Evolutionary conservation across 495 filamentous ascomycete genomes (phyloP).

Genomic region (Collariella sp.): DNA sequence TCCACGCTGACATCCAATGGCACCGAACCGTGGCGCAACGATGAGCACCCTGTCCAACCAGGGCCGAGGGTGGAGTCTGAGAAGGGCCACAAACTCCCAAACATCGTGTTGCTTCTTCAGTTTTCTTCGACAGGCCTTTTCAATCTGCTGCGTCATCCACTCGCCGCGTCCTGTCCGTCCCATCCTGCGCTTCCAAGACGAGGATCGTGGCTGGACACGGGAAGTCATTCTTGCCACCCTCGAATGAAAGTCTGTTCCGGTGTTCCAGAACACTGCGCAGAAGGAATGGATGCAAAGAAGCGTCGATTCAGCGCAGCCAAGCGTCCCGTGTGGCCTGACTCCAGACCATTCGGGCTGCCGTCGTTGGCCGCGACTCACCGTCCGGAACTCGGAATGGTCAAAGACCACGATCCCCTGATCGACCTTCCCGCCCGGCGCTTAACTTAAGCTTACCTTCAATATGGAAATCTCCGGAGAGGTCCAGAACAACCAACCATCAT

Average conservation of each 20-base stretch:
- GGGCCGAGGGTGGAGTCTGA: background rate
- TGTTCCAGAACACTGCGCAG: background rate
- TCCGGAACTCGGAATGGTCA: background rate
- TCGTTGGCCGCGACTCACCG: background rate
- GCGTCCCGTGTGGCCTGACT: background rate
- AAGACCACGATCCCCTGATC: background rate
- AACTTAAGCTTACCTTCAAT: too few species aligned
- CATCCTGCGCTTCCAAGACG: too few species aligned
- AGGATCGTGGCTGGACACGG: too few species aligned
- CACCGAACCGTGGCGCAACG: background rate
- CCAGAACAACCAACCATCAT: background rate
- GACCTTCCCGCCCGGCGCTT: background rate
- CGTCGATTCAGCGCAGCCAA: background rate
- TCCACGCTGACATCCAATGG: background rate
- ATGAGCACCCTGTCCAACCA: background rate
- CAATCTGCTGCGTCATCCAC: background rate
- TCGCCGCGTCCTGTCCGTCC: too few species aligned
- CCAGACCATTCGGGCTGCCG: background rate
- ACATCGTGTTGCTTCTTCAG: background rate
- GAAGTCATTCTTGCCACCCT: too few species aligned
- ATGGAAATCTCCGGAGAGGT: too few species aligned
- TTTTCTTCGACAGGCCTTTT: background rate
- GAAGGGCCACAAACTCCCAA: background rate
- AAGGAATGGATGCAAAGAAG: background rate
- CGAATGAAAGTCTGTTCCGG: background rate